Evolutionary conservation across 257 asterid species (phyloP), one percentile per base, ranked within the genome.

Genomic region (Gynochthodes officinalis): DNA sequence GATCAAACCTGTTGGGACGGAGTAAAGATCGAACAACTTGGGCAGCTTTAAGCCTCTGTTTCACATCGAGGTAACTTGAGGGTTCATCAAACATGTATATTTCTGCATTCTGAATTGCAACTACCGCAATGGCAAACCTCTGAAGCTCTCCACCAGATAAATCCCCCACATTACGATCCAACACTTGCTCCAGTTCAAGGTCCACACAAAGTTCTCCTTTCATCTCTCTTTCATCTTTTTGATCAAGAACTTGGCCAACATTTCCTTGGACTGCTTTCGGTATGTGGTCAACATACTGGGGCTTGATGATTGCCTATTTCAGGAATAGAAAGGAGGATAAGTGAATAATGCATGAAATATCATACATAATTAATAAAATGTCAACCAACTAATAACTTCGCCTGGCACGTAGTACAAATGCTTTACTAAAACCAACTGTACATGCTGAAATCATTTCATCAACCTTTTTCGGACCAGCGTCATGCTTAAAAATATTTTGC

Each of bases 91-190:
- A 95, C 99, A 95, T 95, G 82, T 85, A 95, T 74, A 95, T 95
- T 84, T 95, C 98, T 4, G 99, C 99, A 87, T 83, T 85, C 83
- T 95, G 99, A 67, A 95, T 80, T 23, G 92, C 90, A 67, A 95
- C 98, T 76, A 90, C 98, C 59, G 98, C 98, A 60, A 95, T 95
- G 55, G 99, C 99, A 89, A 90, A 95, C 75, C 99, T 84, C 86
- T 95, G 99, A 78, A 95, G 99, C 92, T 95, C 98, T 55, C 98
- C 98, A 78, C 99, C 99, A 78, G 99, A 95, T 77, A 95, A 84
- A 84, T 95, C 96, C 65, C 96, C 99, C 50, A 92, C 99, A 80
- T 86, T 90, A 65, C 98, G 99, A 73, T 90, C 98, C 97, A 95
- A 77, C 72, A 95, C 98, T 82, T 89, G 92, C 85, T 83, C 82